Base-by-base conservation (phyloP, 2,329 filamentous ascomycete species). In the Alternaria atra region DNA sequence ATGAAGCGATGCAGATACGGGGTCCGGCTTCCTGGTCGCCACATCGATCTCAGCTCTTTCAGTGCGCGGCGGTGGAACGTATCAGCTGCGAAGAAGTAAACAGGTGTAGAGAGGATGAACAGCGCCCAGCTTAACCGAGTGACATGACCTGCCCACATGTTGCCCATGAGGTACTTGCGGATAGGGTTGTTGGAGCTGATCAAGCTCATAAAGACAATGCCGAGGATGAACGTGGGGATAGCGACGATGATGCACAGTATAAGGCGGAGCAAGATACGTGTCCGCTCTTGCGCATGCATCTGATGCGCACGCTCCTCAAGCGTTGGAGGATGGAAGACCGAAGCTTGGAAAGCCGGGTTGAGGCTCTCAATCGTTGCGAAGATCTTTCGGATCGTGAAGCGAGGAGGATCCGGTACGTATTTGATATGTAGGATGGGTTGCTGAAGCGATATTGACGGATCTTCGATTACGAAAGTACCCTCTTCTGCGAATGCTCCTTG, bases 161-260 rank as follows among this genome's bases (percentile, higher is more conserved):
- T 87, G 63, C 84, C 76, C 86, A 93, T 93, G 44, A 96, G 80
- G 68, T 87, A 92, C 63, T 83, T 81, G 58, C 89, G 88, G 12
- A 84, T 83, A 0, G 78, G 66, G 67, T 93, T 85, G 2, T 83
- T 78, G 3, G 83, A 77, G 0, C 89, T 82, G 0, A 97, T 85
- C 1, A 97, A 84, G 62, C 87, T 92, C 94, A 97, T 97, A 80
- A 92, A 97, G 1, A 97, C 89, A 54, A 97, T 92, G 3, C 94
- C 94, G 39, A 97, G 88, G 52, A 97, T 76, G 69, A 97, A 94
- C 0, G 92, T 92, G 2, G 94, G 94, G 44, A 97, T 89, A 20
- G 91, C 89, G 6, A 91, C 81, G 27, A 90, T 70, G 29, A 90
- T 77, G 1, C 92, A 90, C 56, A 96, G 83, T 1, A 91, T 73